These are phyloP conservation scores for Ustilago cynodontis DNA, from an alignment of 1,284 basidiomycete genomes.

Conservation along the genomic window DNA sequence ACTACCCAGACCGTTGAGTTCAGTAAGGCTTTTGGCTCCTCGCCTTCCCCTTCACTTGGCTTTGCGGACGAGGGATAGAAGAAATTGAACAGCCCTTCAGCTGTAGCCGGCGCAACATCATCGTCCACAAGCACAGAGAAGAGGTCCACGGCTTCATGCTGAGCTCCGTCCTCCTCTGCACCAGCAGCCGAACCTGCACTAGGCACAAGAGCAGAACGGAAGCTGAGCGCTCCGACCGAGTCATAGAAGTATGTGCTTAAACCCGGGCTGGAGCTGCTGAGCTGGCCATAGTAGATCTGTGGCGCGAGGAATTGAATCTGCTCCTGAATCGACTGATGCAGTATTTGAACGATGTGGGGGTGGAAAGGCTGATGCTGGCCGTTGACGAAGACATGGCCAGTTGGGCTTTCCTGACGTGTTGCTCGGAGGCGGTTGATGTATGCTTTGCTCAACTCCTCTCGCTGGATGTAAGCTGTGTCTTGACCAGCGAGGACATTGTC, in stretches of 20 bases:
- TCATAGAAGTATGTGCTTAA: conserved; percentile 88
- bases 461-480: conserved; percentile 8
- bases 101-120: neutral
- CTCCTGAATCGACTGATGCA: conserved; percentile 52
- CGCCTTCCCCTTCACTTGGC: conserved; percentile 70
- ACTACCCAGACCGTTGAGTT: conserved; percentile 78
- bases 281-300: conserved; percentile 77
- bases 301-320: conserved; percentile 52
- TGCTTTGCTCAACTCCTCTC: conserved; percentile 22
- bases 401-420: conserved; percentile 19
- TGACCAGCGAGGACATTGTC: conserved; percentile 20
- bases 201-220: conserved; percentile 80
- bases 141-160: conserved; percentile 64
- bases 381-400: conserved; percentile 81
- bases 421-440: conserved; percentile 55
- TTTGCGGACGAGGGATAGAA: conserved; percentile 74
- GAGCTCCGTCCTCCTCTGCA: conserved; percentile 72
- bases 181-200: neutral
- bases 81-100: conserved; percentile 71
- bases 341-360: conserved; percentile 73
- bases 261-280: conserved; percentile 75
- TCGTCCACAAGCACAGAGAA: conserved; percentile 33
- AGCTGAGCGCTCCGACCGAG: conserved; percentile 78
- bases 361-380: conserved; percentile 83
- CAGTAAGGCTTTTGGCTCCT: conserved; percentile 1